Conservation (phyloP, 2,329 filamentous ascomycete species). For the Aspergillus quadricinctus region DNA sequence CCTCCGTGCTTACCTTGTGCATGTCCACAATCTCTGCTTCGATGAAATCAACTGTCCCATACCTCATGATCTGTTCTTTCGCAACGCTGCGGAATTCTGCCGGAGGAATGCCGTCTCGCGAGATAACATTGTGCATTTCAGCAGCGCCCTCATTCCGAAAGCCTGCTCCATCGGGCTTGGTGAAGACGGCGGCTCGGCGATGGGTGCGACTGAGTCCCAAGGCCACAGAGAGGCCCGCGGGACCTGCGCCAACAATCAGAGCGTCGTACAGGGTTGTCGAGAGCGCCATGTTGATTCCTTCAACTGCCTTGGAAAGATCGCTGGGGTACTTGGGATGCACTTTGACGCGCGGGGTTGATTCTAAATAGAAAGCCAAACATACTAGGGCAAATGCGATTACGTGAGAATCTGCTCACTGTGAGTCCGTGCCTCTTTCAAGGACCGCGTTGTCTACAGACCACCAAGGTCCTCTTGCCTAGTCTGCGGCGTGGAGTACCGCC, state of each 20-base stretch:
- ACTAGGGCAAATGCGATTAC: too few species aligned
- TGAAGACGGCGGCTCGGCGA: constrained; percentile 40
- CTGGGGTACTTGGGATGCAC: too few species aligned
- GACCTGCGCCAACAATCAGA: constrained; percentile 43
- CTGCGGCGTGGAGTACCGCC: too few species aligned
- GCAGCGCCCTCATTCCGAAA: constrained; percentile 42
- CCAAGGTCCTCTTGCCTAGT: too few species aligned
- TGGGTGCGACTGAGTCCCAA: constrained; percentile 35
- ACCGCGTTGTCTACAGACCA: too few species aligned
- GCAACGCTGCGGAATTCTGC: constrained; percentile 16
- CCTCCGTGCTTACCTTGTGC: not conserved
- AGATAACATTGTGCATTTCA: constrained; percentile 45
- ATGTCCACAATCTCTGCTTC: not conserved
- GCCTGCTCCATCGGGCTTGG: constrained; percentile 31
- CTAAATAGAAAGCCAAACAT: too few species aligned
- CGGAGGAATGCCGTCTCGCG: constrained; percentile 34
- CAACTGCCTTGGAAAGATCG: too few species aligned
- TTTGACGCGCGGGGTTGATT: too few species aligned
- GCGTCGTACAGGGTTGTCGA: not conserved
- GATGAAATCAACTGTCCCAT: not conserved
- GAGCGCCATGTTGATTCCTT: too few species aligned
- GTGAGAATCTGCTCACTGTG: too few species aligned
- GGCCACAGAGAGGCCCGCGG: constrained; percentile 43
- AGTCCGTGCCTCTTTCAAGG: too few species aligned
- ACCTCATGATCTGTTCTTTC: not conserved